Evolutionary conservation across 768 basidiomycete species (phyloP).

Genomic region (Kwoniella dejecticola): DNA sequence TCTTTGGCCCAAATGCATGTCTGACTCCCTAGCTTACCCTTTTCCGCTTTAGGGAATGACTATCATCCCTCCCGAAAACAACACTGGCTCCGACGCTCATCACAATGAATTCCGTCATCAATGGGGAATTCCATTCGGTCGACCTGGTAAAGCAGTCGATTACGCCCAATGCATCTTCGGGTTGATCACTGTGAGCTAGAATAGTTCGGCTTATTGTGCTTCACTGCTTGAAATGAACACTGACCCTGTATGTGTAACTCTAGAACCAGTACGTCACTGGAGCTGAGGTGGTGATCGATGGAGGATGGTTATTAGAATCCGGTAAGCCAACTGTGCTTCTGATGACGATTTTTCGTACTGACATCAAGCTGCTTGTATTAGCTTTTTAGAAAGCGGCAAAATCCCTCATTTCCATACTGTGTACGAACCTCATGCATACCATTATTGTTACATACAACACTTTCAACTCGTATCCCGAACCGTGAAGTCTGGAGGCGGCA

Average conservation of each 20-base stretch:
- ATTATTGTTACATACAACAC: too few relatives aligned
- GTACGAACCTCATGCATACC: too few relatives aligned
- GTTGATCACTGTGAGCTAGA: slow-evolving; percentile 38
- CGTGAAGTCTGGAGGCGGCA: too few relatives aligned
- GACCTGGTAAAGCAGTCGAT: slow-evolving; percentile 47
- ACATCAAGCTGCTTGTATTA: too few relatives aligned
- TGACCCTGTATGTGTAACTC: too few relatives aligned
- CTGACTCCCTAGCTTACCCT: neutral
- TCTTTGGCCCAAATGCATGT: slow-evolving; percentile 13
- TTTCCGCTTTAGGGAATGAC: slow-evolving; percentile 33
- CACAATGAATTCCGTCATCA: slow-evolving; percentile 25
- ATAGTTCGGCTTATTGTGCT: too few relatives aligned
- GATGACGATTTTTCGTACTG: too few relatives aligned
- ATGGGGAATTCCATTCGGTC: slow-evolving; percentile 48
- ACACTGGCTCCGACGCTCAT: slow-evolving; percentile 19
- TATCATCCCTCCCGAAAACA: slow-evolving; percentile 20
- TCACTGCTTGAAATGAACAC: too few relatives aligned
- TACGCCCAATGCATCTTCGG: slow-evolving; percentile 48
- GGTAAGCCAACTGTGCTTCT: slow-evolving; percentile 15
- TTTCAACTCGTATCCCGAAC: too few relatives aligned
- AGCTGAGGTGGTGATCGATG: slow-evolving; percentile 46
- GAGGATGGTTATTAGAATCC: slow-evolving; percentile 46
- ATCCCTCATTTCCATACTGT: too few relatives aligned
- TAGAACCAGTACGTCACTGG: slow-evolving; percentile 52
- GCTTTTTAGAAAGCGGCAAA: too few relatives aligned